Evolutionary conservation across 2,329 filamentous ascomycete genomes (phyloP), one percentile per base, ranked within the genome.

Genomic region (Sclerotinia trifoliorum): DNA sequence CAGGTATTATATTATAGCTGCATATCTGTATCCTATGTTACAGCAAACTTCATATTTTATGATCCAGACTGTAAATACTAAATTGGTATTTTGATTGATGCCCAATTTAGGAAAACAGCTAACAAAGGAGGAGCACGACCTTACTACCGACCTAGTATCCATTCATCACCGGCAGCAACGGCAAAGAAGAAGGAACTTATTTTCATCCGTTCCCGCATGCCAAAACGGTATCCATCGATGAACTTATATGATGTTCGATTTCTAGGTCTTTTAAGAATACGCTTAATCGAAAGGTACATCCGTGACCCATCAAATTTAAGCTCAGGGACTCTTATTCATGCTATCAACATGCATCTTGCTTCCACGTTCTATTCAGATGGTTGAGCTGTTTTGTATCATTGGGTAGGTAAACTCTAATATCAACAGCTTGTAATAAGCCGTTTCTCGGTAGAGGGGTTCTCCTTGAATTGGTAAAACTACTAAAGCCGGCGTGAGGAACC

Each of bases 241-340:
- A 46, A 60, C 39, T 44, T 60, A 29, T 58, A 58, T 6, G 26
- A 60, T n/a, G 7, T 32, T 61, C 42, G 57, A 61, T 61, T 46
- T 61, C 26, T 48, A 61, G 39, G n/a, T 26, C 26, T 48, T 32
- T 19, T 11, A 13, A 21, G 26, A 48, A 32, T 13, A 44, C n/a
- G 29, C 24, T 48, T 7, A 48, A 61, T 61, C 57, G 57, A 48
- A 61, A 32, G 57, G n/a, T 61, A 26, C 42, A 13, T 15, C 11
- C 39, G 39, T 42, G 39, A 42, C 11, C 42, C 7, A 61, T 48
- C 24, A 32, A 32, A 32, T 48, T 48, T 61, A 61, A 61, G 42
- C 57, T n/a, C 24, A 46, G 11, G 42, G 32, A 32, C 24, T 48
- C 17, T 17, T 48, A 8, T 61, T 61, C 57, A 61, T 61, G 57